Conservation (phyloP, 768 basidiomycete species). For the Tephrocybe sp. region DNA sequence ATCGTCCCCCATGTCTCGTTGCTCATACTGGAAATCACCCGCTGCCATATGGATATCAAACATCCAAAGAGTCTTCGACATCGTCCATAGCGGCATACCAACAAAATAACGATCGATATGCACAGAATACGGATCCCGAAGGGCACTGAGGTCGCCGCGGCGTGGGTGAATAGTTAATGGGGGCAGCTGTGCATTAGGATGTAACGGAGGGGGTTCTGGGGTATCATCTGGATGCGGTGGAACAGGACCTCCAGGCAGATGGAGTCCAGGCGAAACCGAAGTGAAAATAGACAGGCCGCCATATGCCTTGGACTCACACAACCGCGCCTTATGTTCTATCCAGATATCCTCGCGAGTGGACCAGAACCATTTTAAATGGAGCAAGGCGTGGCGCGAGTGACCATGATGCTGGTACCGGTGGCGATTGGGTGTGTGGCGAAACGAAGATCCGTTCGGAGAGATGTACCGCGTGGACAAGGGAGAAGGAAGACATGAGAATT, state of each 20-base stretch:
- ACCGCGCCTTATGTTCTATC: conserved; percentile 31
- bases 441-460: conserved; percentile 11
- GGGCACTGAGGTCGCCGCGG: conserved; percentile 55
- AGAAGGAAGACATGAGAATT: conserved; percentile 37
- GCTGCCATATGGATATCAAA: conserved; percentile 47
- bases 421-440: conserved; percentile 27
- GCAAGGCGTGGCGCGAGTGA: conserved; percentile 57
- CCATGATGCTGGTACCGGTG: conserved; percentile 56
- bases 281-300: conserved; percentile 22
- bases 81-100: conserved; percentile 59
- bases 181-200: conserved; percentile 18
- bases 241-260: conserved; percentile 3
- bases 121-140: conserved; percentile 55
- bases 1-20: conserved; percentile 19
- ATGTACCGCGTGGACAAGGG: conserved; percentile 31
- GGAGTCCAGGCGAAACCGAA: conserved; percentile 14
- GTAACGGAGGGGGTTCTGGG: conserved; percentile 11
- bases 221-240: conserved; percentile 17
- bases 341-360: conserved; percentile 50
- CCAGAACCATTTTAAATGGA: conserved; percentile 65
- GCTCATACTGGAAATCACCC: conserved; percentile 4
- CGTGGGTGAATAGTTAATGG: conserved; percentile 54
- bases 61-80: conserved; percentile 64
- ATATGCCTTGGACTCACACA: conserved; percentile 23
- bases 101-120: conserved; percentile 60